Base-by-base conservation (phyloP, 2,329 filamentous ascomycete species). In the Penicillium sp. region DNA sequence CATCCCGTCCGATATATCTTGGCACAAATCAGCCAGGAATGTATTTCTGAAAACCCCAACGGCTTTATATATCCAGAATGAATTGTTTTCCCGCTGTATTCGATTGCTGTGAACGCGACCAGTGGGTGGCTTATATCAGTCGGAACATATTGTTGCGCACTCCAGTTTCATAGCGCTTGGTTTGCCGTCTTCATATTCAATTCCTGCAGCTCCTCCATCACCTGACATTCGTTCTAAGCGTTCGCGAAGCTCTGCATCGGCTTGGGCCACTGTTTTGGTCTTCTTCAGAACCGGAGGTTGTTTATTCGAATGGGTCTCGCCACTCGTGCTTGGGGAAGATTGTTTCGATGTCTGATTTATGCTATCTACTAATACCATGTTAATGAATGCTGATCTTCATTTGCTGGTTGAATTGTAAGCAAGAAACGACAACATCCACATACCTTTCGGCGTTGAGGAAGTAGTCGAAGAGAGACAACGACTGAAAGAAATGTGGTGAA, bases 81-180 rank as follows among this genome's bases (percentile, higher is more conserved):
- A n/a, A 35, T 13, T 33, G n/a, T 35, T 1, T 19, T 47, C n/a
- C 4, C 1, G 17, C 10, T 19, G 15, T 5, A 35, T 10, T 45
- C 15, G 44, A 8, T 40, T 2, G 15, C 7, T 7, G 22, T 22
- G 24, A 30, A 26, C 13, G 30, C 26, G 15, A 13, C 9, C 22
- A 12, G 33, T 35, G 13, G 45, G 2, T 12, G 2, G 15, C 53
- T 74, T 57, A 76, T 24, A 91, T 91, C 62, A 89, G 85, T 17
- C 89, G 81, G 73, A 93, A 93, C 89, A 92, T 92, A 69, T 92
- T 92, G 56, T 89, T 86, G 73, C 84, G 88, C 12, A 93, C 91
- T 38, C 88, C 84, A 54, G 81, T 78, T 92, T 93, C 84, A 93
- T 89, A 0, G 88, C 82, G 6, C 87, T 87, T 0, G 91, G 86